Percentiles rank a stretch among this genome's conserved stretches.
Evolutionary conservation across 805 yeast genomes (phyloP).

Genomic region (Candida maesae): DNA sequence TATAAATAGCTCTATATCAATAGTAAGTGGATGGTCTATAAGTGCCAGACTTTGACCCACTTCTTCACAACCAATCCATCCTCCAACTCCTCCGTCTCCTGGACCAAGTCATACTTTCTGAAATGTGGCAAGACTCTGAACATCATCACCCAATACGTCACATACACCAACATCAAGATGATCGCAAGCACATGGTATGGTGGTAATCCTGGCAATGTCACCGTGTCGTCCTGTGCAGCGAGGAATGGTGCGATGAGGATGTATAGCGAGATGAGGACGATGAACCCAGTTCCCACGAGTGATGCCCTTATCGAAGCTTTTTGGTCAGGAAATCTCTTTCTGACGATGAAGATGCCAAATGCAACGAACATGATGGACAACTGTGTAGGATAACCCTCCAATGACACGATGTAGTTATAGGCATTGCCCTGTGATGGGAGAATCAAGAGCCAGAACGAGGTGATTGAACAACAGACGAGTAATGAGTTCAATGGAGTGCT

Average conservation of each 20-base stretch:
- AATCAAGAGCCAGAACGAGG: constrained; percentile 31
- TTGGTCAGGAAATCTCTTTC: constrained; percentile 45
- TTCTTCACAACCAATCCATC: constrained; percentile 58
- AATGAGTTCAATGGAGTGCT: constrained; percentile 56
- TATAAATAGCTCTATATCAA: too few relatives aligned
- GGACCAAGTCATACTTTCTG: constrained; percentile 42
- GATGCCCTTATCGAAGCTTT: constrained; percentile 51
- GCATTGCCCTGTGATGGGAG: constrained; percentile 35
- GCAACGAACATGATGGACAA: constrained; percentile 49
- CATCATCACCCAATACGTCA: constrained; percentile 51
- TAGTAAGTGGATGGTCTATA: not conserved
- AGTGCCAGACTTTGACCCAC: constrained; percentile 42
- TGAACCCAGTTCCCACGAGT: constrained; percentile 42
- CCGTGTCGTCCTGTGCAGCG: constrained; percentile 27
- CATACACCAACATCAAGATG: constrained; percentile 38
- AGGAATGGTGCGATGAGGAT: constrained; percentile 45
- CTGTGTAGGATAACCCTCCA: constrained; percentile 46
- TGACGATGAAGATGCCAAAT: constrained; percentile 51
- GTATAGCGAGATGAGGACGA: constrained; percentile 43
- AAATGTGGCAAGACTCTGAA: constrained; percentile 46
- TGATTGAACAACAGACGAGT: constrained; percentile 30
- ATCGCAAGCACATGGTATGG: constrained; percentile 40
- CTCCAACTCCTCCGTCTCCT: constrained; percentile 37
- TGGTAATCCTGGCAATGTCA: constrained; percentile 22
- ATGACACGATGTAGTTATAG: constrained; percentile 39